A percentile compares a stretch with the other conserved stretches of the same genome.
These are phyloP conservation scores for Botrytis cinerea DNA, from an alignment of 2,329 filamentous ascomycete species.

Conservation along the genomic window DNA sequence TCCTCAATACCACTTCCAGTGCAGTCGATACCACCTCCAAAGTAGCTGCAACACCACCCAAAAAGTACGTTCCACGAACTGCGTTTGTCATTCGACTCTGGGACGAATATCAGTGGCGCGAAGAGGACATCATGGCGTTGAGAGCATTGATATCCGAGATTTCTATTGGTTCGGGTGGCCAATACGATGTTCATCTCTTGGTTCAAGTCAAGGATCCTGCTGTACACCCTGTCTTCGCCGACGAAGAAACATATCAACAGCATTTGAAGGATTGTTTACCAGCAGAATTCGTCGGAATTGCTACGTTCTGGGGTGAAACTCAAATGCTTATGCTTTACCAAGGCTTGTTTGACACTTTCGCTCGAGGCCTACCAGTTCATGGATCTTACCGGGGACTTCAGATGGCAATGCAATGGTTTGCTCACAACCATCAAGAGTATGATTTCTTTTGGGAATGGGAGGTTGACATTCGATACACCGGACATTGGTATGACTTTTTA, in stretches of 20 bases:
- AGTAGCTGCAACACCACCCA: slow-evolving; percentile 25
- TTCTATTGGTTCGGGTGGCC: slow-evolving; percentile 75
- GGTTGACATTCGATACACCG: slow-evolving; percentile 88
- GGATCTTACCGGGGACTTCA: slow-evolving; percentile 90
- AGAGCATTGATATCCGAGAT: slow-evolving; percentile 84
- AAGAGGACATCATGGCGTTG: slow-evolving; percentile 79
- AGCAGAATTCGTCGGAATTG: slow-evolving; percentile 83
- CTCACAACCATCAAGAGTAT: slow-evolving; percentile 83
- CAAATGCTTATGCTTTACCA: slow-evolving; percentile 93
- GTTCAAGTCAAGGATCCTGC: slow-evolving; percentile 84
- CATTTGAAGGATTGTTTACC: slow-evolving; percentile 71
- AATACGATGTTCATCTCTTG: slow-evolving; percentile 84
- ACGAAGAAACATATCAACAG: slow-evolving; percentile 66
- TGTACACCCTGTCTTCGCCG: slow-evolving; percentile 75
- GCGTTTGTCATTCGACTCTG: slow-evolving; percentile 82
- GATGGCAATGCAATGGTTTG: slow-evolving; percentile 95
- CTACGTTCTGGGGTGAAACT: slow-evolving; percentile 89
- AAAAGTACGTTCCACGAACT: slow-evolving; percentile 56
- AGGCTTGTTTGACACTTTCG: slow-evolving; percentile 76
- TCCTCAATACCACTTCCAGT: not conserved
- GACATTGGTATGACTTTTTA: slow-evolving; percentile 79
- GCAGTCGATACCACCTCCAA: slow-evolving; percentile 22
- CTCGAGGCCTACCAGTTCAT: slow-evolving; percentile 73
- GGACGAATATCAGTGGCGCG: slow-evolving; percentile 76
- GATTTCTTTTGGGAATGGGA: slow-evolving; percentile 96